Evolutionary conservation across 106 monocot genomes (phyloP).

Genomic region (Triglochin maritima): DNA sequence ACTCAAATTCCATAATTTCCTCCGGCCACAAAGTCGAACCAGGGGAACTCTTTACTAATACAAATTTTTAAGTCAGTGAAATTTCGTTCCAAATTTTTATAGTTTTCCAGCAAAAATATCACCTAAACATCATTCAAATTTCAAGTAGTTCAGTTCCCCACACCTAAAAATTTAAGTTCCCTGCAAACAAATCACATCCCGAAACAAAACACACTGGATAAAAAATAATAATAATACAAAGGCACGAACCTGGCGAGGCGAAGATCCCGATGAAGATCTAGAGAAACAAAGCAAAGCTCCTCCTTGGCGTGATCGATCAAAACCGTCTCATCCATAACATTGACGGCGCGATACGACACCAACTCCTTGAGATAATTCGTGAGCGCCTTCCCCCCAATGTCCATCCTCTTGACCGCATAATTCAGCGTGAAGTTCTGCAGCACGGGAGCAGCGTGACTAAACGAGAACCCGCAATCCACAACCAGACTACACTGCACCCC

Average conservation of each 20-base stretch:
- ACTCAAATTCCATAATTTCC: no score
- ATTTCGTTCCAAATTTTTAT: neutral
- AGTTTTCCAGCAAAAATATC: no score
- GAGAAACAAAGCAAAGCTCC: constrained; percentile 87
- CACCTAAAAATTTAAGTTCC: no score
- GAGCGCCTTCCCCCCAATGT: constrained; percentile 86
- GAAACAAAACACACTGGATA: no score
- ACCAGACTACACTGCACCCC: constrained; percentile 62
- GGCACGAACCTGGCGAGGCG: constrained; percentile 51
- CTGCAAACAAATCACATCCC: no score
- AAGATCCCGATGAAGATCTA: constrained; percentile 67
- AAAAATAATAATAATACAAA: no score
- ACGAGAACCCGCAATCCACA: constrained; percentile 93
- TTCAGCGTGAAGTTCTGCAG: constrained; percentile 79
- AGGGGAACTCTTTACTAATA: no score
- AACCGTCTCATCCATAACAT: constrained; percentile 93
- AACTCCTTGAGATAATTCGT: constrained; percentile 97
- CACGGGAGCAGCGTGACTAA: constrained; percentile 82
- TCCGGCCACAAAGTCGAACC: no score
- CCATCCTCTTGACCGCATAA: constrained; percentile 66
- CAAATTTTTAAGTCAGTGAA: neutral
- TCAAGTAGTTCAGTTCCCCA: no score
- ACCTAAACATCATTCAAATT: no score
- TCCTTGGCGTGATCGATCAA: constrained; percentile 91
- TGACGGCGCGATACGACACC: constrained; percentile 72